Base-by-base conservation (phyloP, 2,329 filamentous ascomycete species). In the Emericellopsis atlantica region DNA sequence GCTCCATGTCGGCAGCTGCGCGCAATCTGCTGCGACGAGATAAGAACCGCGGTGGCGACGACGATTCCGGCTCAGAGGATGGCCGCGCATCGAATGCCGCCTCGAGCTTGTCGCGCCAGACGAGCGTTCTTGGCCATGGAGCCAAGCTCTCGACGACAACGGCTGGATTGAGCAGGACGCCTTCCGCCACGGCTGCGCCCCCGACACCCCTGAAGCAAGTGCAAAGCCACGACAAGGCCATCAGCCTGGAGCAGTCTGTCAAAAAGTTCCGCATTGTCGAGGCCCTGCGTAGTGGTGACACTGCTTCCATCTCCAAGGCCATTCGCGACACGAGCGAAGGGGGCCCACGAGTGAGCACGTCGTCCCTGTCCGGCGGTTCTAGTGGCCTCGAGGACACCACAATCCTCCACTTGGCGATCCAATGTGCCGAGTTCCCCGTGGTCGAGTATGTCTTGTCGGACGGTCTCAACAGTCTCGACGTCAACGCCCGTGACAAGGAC, bases 181-280 rank as follows among this genome's bases (percentile, higher is more conserved):
- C 67, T 18, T 66, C 65, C 40, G 46, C 56, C 58, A 42, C 46
- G 24, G 34, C 45, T 43, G 40, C 52, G 45, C 42, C 60, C 53
- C 26, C 26, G 26, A 29, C 26, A 12, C 26, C 26, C 3, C 44
- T 61, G 52, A 53, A 53, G 51, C 43, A 57, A 51, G 45, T 57
- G 44, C 54, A 51, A 40, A 45, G 53, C 47, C 51, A 52, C 33
- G 66, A 69, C 39, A 74, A 68, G 53, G 62, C 59, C 22, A 61
- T 55, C 31, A 79, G 77, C 21, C 84, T 98, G 44, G 89, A 98
- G 57, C 88, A 95, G 60, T 95, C 90, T 0, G 87, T 98, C 40
- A 79, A 84, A 55, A 89, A 94, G 49, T 98, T 98, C 61, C 81
- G 89, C 49, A 78, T 95, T 37, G 95, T 96, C 55, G 92, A 96